Base-by-base conservation (phyloP, 2,329 filamentous ascomycete species). In the Phialemoniopsis sp. region DNA sequence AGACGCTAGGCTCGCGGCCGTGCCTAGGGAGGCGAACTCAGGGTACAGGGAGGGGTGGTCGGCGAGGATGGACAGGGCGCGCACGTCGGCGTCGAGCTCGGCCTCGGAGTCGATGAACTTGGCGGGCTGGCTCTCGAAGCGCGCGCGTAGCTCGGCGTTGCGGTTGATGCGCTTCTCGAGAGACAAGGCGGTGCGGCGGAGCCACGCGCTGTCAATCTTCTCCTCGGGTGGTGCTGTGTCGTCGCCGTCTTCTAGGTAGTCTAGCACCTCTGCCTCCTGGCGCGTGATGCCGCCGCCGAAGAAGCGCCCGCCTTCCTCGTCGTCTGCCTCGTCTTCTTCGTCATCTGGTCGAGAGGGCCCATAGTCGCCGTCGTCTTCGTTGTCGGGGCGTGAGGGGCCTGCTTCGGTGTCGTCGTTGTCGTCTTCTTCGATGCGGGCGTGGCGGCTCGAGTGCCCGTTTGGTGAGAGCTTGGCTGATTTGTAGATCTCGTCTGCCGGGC, bases 281-380 rank as follows among this genome's bases (percentile, higher is more conserved):
- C 82, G 76, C 18, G 85, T 88, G 52, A 98, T 85, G 28, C 93
- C 93, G 39, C 89, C 87, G 32, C 91, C 93, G 53, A 96, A 98
- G 69, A 98, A 98, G 10, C 93, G 83, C 1, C 91, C 93, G 47
- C 95, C 93, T 38, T 95, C 89, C 52, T 95, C 90, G 49, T 91
- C 87, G 40, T 53, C 60, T 9, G 46, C 58, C 4, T 56, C 56
- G 10, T 57, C 58, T 10, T 73, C 70, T 3, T 75, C 68, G 35
- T 79, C 73, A 8, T 67, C 67, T 10, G 76, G 75, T 2, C 72
- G 67, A 17, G 59, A 48, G 21, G 68, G 69, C 13, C 68, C 68
- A 42, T 66, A 66, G 49, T 67, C 59, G 26, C 60, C 66, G n/a
- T 52, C 47, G 29, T 66, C 63, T 32, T 72, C 70, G 26, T 71